phyloP scores from a whole-genome alignment of 148 eudicot genomes.

The Persicaria tinctoria region DNA sequence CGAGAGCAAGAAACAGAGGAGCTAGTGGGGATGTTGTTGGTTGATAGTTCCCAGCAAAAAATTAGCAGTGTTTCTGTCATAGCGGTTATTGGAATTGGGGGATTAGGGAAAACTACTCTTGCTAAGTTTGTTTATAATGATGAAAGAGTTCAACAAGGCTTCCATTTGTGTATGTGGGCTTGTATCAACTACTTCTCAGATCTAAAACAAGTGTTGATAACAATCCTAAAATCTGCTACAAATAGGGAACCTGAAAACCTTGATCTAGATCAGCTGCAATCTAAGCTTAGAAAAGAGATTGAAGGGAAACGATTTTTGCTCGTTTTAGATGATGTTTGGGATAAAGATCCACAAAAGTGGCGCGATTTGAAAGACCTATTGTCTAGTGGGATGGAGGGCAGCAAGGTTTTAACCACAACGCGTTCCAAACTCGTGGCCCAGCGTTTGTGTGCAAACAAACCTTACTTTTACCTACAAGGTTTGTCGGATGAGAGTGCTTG shows the following conservation, averaged over 20 bases:
- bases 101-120: conserved; percentile 2
- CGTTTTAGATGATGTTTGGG: conserved; percentile 31
- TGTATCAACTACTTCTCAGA: conserved; percentile 18
- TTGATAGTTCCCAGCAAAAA: too few relatives aligned
- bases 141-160: conserved; percentile 9
- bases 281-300: conserved; percentile 5
- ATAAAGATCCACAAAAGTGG: conserved; percentile 21
- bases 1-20: too few relatives aligned
- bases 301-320: conserved; percentile 10
- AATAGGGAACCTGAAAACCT: conserved; percentile 2
- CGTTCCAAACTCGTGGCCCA: conserved; percentile 18
- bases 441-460: neutral
- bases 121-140: conserved; percentile 18
- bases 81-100: neutral
- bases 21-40: conserved; percentile 3
- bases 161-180: conserved; percentile 24
- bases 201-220: conserved; percentile 13
- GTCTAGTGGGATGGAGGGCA: conserved; percentile 14
- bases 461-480: neutral
- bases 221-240: conserved; percentile 16
- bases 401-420: conserved; percentile 30
- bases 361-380: conserved; percentile 9
- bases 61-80: conserved; percentile 6
- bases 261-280: conserved; percentile 6
- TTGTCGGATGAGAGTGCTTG: conserved; percentile 24